Percentiles rank a stretch among this genome's conserved stretches.
Evolutionary conservation across 208 protist species (phyloP).

Genomic region (Leptomonas seymouri): DNA sequence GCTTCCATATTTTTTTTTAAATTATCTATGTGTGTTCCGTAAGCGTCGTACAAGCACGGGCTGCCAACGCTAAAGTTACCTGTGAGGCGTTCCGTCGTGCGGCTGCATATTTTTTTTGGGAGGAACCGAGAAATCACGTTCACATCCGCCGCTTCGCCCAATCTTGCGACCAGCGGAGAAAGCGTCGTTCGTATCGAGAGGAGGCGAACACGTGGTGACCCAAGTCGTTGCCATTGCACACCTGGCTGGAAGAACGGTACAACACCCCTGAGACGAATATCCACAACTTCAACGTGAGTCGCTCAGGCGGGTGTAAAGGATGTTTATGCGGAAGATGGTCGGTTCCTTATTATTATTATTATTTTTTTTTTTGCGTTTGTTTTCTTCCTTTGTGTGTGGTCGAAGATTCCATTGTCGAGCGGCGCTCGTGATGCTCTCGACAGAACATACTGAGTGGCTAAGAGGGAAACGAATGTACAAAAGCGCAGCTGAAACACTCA

Average conservation of each 20-base stretch:
- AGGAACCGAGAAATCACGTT: no score
- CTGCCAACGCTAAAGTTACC: conserved; percentile 16
- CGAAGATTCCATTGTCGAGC: not conserved
- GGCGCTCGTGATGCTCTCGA: not conserved
- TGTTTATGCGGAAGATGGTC: not conserved
- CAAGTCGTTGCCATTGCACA: not conserved
- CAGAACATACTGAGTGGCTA: no score
- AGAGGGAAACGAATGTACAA: no score
- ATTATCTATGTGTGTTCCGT: no score
- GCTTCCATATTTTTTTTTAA: conserved; percentile 14
- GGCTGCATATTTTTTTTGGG: not conserved
- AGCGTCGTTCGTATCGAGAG: no score
- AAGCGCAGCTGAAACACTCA: not conserved
- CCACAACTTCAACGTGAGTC: conserved; percentile 18
- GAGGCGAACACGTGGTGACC: not conserved
- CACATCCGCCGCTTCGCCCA: not conserved
- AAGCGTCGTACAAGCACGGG: conserved; percentile 4
- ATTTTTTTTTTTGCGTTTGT: not conserved
- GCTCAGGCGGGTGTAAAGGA: conserved; percentile 7
- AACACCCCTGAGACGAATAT: conserved; percentile 11
- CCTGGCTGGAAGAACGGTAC: conserved; percentile 1
- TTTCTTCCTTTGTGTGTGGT: not conserved
- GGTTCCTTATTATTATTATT: not conserved
- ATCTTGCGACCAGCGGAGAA: no score
- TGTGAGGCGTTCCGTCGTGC: conserved; percentile 17